A percentile compares a stretch with the other conserved stretches of the same genome.
These are phyloP conservation scores for Xylaria nigripes DNA, from an alignment of 495 filamentous ascomycete species.

Conservation along the genomic window DNA sequence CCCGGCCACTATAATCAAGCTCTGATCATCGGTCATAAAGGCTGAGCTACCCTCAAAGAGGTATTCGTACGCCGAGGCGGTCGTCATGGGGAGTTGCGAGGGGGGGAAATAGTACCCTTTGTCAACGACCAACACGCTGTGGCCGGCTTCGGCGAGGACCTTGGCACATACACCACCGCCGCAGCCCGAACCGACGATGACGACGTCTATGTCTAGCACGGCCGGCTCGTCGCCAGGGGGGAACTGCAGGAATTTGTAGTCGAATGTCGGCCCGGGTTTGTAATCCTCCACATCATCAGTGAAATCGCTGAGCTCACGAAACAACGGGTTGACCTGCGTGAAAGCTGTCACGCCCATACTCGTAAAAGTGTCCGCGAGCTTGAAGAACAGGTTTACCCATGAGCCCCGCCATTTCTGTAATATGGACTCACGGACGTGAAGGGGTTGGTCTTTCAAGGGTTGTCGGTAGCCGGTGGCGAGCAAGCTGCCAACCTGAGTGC, in stretches of 20 bases:
- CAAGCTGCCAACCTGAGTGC: conserved; percentile 60
- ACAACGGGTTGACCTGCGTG: conserved; percentile 49
- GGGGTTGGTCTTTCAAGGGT: conserved; percentile 54
- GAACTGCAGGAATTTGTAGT: conserved; percentile 46
- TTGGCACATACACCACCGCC: conserved; percentile 81
- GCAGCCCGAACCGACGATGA: conserved; percentile 80
- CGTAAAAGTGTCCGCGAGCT: conserved; percentile 48
- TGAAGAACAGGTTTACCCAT: conserved; percentile 49
- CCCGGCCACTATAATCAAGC: conserved; percentile 55
- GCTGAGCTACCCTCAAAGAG: conserved; percentile 57
- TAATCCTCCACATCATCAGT: conserved; percentile 55
- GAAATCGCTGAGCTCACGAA: conserved; percentile 52
- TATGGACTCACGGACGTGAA: conserved; percentile 52
- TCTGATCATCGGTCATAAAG: conserved; percentile 53
- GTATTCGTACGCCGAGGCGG: conserved; percentile 45
- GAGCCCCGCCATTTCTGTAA: conserved; percentile 52
- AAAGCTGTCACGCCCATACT: conserved; percentile 50
- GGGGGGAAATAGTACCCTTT: conserved; percentile 68
- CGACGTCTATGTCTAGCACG: conserved; percentile 67
- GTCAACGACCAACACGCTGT: conserved; percentile 72
- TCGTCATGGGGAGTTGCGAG: conserved; percentile 63
- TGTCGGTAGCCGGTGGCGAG: conserved; percentile 57
- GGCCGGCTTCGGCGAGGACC: conserved; percentile 66
- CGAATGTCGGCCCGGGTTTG: conserved; percentile 42
- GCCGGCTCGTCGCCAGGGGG: conserved; percentile 20